Percentiles rank a stretch among this genome's conserved stretches.
Evolutionary conservation across 257 asterid species (phyloP).

Genomic region (Striga asiatica): DNA sequence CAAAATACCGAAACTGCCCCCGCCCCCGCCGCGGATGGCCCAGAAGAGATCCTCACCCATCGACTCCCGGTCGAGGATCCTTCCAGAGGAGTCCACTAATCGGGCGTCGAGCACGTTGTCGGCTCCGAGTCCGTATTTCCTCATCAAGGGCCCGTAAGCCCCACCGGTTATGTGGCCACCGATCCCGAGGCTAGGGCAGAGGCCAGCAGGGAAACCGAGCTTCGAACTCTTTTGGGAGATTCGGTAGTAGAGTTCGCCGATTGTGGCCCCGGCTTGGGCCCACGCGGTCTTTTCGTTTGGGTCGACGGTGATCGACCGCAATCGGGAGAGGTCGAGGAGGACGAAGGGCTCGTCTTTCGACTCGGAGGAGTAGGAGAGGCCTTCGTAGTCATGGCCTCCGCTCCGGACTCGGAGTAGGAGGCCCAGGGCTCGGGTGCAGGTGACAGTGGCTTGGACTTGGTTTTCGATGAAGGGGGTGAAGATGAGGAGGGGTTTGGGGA

Average conservation of each 20-base stretch:
- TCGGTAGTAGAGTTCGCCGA: constrained; percentile 33
- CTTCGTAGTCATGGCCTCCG: constrained; percentile 40
- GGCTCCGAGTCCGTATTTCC: constrained; percentile 50
- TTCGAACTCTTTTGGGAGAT: constrained; percentile 30
- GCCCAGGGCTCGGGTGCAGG: constrained; percentile 18
- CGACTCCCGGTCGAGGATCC: constrained; percentile 34
- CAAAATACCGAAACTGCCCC: constrained; percentile 44
- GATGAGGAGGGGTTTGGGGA: constrained; percentile 32
- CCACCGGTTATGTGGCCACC: constrained; percentile 68
- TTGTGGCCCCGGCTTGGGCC: constrained; percentile 39
- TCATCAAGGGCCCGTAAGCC: constrained; percentile 52
- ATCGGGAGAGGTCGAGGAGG: constrained; percentile 25
- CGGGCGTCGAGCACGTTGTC: constrained; percentile 49
- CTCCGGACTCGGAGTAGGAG: constrained; percentile 30
- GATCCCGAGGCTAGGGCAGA: constrained; percentile 46
- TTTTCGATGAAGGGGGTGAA: constrained; percentile 34
- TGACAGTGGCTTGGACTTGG: constrained; percentile 30
- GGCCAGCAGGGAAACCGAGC: constrained; percentile 44
- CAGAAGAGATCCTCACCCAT: constrained; percentile 66
- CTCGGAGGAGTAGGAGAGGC: constrained; percentile 26
- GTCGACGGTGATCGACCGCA: constrained; percentile 27
- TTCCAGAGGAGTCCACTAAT: constrained; percentile 38
- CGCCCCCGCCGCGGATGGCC: constrained; percentile 67
- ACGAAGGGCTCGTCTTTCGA: constrained; percentile 14
- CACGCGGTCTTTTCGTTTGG: constrained; percentile 23